These are phyloP conservation scores for Saksenaea oblongispora DNA, from an alignment of 371 early-diverging fungal genomes.

Conservation along the genomic window DNA sequence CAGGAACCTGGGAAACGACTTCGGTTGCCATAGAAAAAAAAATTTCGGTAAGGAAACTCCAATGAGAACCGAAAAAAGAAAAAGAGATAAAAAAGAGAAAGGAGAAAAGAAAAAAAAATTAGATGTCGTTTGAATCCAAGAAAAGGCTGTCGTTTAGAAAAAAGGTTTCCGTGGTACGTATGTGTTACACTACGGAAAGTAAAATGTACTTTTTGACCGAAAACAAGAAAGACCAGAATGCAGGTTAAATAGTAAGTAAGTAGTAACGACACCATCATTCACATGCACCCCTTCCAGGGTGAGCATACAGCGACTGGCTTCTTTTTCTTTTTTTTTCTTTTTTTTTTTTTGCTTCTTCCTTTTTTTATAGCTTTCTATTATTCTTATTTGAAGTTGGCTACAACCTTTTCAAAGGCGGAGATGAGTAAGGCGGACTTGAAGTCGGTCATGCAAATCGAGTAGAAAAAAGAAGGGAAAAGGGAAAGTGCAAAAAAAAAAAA, in stretches of 20 bases:
- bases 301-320: background rate
- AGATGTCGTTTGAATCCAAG: too few species aligned
- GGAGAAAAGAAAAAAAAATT: too few species aligned
- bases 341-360: background rate
- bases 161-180: background rate
- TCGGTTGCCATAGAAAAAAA: background rate
- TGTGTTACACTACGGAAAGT: constrained; percentile 1
- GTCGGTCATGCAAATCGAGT: background rate
- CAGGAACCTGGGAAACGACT: background rate
- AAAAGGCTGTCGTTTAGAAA: background rate
- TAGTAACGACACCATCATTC: background rate
- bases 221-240: background rate
- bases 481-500: background rate
- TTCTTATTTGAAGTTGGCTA: too few species aligned
- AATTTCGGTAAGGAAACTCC: too few species aligned
- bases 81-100: too few species aligned
- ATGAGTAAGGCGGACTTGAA: constrained; percentile 1
- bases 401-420: constrained; percentile 4
- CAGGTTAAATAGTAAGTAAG: constrained; percentile 2
- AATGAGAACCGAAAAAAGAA: too few species aligned
- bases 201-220: background rate
- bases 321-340: background rate
- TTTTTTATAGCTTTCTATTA: too few species aligned
- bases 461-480: background rate
- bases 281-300: constrained; percentile 1